A percentile compares a stretch with the other conserved stretches of the same genome.
phyloP scores from a whole-genome alignment of 768 basidiomycete genomes.

The Xanthoconium purpureum region DNA sequence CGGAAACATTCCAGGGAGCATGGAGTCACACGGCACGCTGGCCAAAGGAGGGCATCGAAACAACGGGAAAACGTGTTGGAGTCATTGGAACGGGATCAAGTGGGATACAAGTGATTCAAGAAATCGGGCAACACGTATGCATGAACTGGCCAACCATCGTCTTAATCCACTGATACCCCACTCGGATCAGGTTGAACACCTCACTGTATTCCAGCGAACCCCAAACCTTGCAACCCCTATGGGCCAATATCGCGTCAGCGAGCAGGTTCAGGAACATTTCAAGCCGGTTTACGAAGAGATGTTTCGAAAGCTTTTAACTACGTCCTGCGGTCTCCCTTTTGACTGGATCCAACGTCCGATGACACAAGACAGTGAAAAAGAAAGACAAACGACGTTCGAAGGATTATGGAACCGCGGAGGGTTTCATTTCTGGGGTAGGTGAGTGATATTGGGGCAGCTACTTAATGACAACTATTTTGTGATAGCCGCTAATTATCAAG shows the following conservation, averaged over 20 bases:
- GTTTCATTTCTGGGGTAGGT: constrained; percentile 13
- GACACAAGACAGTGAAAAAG: constrained; percentile 8
- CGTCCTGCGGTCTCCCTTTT: not conserved
- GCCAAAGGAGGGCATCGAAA: constrained; percentile 18
- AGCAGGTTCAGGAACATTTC: constrained; percentile 9
- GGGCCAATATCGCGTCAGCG: constrained; percentile 8
- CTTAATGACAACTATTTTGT: not conserved
- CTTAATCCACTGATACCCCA: not conserved
- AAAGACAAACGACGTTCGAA: constrained; percentile 6
- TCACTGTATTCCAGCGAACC: constrained; percentile 16
- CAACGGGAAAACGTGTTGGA: constrained; percentile 9
- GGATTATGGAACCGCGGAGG: constrained; percentile 7
- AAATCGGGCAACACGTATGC: constrained; percentile 11
- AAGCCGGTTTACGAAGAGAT: constrained; percentile 12
- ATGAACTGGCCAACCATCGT: not conserved
- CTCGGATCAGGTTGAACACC: constrained; percentile 1
- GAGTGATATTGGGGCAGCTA: not conserved
- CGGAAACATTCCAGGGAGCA: constrained; percentile 7
- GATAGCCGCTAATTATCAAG: constrained; percentile 9
- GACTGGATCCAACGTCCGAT: constrained; percentile 6
- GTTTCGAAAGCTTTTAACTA: not conserved
- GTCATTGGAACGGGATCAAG: constrained; percentile 18
- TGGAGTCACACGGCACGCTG: constrained; percentile 12
- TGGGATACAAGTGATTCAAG: constrained; percentile 15
- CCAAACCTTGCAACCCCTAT: constrained; percentile 15